phyloP scores from a whole-genome alignment of 2,329 filamentous ascomycete species.

The Delphinella strobiligena region DNA sequence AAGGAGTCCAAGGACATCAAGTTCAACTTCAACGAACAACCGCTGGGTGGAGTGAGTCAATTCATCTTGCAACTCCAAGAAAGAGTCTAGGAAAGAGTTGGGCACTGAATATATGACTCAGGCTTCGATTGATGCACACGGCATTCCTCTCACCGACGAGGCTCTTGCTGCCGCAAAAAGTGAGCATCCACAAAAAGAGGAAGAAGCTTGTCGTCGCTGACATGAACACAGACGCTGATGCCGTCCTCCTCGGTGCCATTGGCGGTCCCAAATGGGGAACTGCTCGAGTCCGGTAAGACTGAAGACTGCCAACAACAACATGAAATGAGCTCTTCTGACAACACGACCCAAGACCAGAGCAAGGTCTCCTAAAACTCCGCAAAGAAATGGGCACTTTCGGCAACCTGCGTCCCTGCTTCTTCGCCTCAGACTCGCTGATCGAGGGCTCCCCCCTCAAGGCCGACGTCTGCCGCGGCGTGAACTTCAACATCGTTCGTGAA shows the following conservation, averaged over 20 bases:
- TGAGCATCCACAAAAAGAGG: too few species aligned
- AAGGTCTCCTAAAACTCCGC: slow-evolving; percentile 80
- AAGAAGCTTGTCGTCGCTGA: too few species aligned
- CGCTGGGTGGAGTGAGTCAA: slow-evolving; percentile 77
- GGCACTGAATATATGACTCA: slow-evolving; percentile 24
- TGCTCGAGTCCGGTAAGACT: not conserved
- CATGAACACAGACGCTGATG: too few species aligned
- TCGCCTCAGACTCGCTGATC: slow-evolving; percentile 76
- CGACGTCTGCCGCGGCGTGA: slow-evolving; percentile 70
- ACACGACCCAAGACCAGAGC: too few species aligned
- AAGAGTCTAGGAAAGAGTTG: slow-evolving; percentile 1
- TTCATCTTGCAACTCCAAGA: slow-evolving; percentile 1
- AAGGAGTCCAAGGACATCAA: slow-evolving; percentile 56
- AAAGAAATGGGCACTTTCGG: slow-evolving; percentile 91
- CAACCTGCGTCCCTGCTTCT: slow-evolving; percentile 92
- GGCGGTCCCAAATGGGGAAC: slow-evolving; percentile 59
- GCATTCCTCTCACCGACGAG: slow-evolving; percentile 67
- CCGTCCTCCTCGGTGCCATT: slow-evolving; percentile 84
- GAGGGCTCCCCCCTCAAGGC: slow-evolving; percentile 79
- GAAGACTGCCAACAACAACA: slow-evolving; percentile 1
- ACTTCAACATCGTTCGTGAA: slow-evolving; percentile 89
- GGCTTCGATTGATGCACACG: slow-evolving; percentile 79
- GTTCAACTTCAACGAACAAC: slow-evolving; percentile 83
- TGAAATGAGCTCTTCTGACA: too few species aligned
- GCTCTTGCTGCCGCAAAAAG: slow-evolving; percentile 72